Evolutionary conservation across 2,329 filamentous ascomycete genomes (phyloP).

Genomic region (Paramyrothecium sp.): DNA sequence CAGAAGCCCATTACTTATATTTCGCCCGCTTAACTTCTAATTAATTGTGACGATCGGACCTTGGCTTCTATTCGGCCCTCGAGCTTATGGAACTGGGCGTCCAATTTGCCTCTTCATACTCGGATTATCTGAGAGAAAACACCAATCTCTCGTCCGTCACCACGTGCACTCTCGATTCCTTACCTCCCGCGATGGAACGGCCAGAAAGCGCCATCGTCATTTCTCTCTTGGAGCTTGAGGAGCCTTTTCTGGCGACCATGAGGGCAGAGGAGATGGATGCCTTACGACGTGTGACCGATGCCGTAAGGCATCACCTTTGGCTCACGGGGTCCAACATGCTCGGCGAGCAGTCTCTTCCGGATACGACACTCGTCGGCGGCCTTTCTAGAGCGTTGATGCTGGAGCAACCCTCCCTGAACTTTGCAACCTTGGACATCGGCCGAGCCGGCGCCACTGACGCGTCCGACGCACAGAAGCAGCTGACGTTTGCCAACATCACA

Average conservation of each 20-base stretch:
- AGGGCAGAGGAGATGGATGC: neutral
- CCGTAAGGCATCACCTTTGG: neutral
- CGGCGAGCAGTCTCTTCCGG: neutral
- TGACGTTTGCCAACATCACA: neutral
- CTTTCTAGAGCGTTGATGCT: slow-evolving; percentile 1
- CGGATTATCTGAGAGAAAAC: too few relatives aligned
- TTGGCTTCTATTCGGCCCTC: too few relatives aligned
- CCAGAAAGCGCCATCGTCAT: too few relatives aligned
- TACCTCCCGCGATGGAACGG: too few relatives aligned
- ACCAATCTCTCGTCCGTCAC: too few relatives aligned
- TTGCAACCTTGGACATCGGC: neutral
- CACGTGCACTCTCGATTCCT: too few relatives aligned
- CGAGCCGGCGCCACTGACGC: neutral
- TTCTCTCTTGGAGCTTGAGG: neutral
- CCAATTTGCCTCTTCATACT: too few relatives aligned
- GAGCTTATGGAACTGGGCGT: too few relatives aligned
- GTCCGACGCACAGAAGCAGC: too few relatives aligned
- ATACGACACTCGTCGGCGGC: slow-evolving; percentile 1
- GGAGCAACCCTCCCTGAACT: slow-evolving; percentile 1
- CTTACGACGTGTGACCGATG: slow-evolving; percentile 1
- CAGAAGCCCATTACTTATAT: too few relatives aligned
- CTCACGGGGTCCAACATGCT: neutral
- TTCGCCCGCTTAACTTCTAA: too few relatives aligned
- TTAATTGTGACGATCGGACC: too few relatives aligned
- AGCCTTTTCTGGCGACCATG: slow-evolving; percentile 3